Percentiles rank a stretch among this genome's conserved stretches.
phyloP scores from a whole-genome alignment of 345 rosid genomes.

The Microcos paniculata region DNA sequence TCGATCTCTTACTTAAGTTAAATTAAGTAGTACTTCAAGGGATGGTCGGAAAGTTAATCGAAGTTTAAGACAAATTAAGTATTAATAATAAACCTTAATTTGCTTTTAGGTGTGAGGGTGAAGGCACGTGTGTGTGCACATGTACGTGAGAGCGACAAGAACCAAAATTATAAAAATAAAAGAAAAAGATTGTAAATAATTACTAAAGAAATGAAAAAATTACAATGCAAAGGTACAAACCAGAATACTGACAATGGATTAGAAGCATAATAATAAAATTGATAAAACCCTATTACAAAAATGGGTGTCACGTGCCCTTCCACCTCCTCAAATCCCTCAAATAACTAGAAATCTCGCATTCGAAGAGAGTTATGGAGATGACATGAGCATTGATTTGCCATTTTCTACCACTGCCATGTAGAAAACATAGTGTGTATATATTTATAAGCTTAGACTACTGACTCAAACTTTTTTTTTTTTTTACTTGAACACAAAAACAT shows the following conservation, averaged over 20 bases:
- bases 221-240: neutral
- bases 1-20: neutral
- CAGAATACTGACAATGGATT: neutral
- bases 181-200: neutral
- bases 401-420: neutral
- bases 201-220: neutral
- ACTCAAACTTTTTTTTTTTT: neutral
- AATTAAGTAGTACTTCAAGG: neutral
- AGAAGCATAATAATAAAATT: neutral
- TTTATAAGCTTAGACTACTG: neutral
- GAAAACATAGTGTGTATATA: neutral
- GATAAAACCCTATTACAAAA: neutral
- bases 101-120: neutral
- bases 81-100: neutral
- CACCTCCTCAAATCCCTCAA: slow-evolving; percentile 17
- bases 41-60: neutral
- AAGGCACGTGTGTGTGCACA: neutral
- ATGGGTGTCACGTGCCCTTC: slow-evolving; percentile 32
- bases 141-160: neutral
- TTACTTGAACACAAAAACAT: neutral
- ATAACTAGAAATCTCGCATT: neutral
- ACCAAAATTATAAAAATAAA: neutral
- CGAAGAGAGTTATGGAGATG: neutral
- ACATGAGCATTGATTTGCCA: neutral
- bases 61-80: neutral